phyloP scores from a whole-genome alignment of 2,329 filamentous ascomycete genomes.

The Cercospora zeae-maydis region DNA sequence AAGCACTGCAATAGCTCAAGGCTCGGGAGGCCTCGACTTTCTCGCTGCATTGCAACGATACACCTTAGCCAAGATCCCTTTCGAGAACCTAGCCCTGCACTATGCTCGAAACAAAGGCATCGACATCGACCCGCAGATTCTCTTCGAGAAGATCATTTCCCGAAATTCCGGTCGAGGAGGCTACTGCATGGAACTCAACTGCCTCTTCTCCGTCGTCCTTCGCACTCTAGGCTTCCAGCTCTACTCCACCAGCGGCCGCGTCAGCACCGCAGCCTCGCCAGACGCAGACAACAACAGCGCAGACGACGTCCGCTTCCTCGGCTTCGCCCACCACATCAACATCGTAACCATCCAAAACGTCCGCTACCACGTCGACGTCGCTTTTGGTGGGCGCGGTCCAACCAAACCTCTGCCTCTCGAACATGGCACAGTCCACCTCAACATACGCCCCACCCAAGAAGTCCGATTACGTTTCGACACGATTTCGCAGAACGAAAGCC shows the following conservation, averaged over 20 bases:
- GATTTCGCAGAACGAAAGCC: constrained; percentile 15
- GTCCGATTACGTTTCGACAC: constrained; percentile 24
- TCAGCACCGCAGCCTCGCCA: constrained; percentile 29
- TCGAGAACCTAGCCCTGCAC: constrained; percentile 56
- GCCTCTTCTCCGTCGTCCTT: constrained; percentile 51
- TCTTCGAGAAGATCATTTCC: constrained; percentile 52
- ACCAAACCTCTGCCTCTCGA: constrained; percentile 57
- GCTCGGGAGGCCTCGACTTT: constrained; percentile 23
- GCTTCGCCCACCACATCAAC: constrained; percentile 44
- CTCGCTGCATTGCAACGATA: constrained; percentile 28
- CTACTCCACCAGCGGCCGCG: constrained; percentile 40
- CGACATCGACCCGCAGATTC: constrained; percentile 46
- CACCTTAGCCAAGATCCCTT: constrained; percentile 48
- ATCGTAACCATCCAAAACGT: constrained; percentile 47
- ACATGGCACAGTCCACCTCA: constrained; percentile 38
- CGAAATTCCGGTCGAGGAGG: constrained; percentile 49
- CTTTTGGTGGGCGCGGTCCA: constrained; percentile 61
- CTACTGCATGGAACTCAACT: constrained; percentile 60
- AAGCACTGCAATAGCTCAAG: constrained; percentile 14
- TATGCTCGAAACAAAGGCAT: constrained; percentile 50
- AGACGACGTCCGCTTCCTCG: constrained; percentile 22
- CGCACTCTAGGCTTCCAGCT: constrained; percentile 50
- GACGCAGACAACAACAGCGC: constrained; percentile 3
- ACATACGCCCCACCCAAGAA: constrained; percentile 6
- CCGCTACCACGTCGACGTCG: constrained; percentile 58